phyloP scores from a whole-genome alignment of 257 asterid species.

The Capsicum pubescens region DNA sequence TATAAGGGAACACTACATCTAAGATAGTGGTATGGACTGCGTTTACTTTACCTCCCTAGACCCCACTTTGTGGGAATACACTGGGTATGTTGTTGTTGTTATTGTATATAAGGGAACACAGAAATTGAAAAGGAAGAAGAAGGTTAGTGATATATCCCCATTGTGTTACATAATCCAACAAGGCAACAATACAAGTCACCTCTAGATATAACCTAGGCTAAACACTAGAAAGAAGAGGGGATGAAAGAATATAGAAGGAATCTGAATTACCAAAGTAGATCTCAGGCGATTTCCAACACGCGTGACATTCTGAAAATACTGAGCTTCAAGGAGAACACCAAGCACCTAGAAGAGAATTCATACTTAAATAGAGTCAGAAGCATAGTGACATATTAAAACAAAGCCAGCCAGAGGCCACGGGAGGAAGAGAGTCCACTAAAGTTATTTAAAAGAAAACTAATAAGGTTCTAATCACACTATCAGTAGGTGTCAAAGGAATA shows the following conservation, averaged over 20 bases:
- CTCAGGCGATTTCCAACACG: conserved; percentile 95
- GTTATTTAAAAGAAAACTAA: neutral
- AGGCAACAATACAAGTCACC: neutral
- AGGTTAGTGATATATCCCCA: neutral
- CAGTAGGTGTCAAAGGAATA: neutral
- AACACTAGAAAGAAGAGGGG: neutral
- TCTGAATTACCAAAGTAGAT: conserved; percentile 76
- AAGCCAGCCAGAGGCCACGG: neutral
- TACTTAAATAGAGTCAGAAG: conserved; percentile 8
- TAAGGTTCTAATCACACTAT: neutral
- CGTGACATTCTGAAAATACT: conserved; percentile 95
- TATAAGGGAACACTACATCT: too few relatives aligned
- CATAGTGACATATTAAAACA: neutral
- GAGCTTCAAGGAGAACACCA: conserved; percentile 95
- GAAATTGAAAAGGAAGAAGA: neutral
- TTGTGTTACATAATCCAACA: neutral
- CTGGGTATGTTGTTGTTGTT: too few relatives aligned
- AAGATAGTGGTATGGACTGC: too few relatives aligned
- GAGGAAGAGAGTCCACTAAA: neutral
- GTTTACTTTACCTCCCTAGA: too few relatives aligned
- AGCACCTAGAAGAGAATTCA: conserved; percentile 55
- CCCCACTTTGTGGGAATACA: too few relatives aligned
- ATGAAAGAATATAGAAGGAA: neutral
- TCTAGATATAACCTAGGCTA: neutral
- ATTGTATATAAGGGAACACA: neutral